Percentiles rank a stretch among this genome's conserved stretches.
phyloP scores from a whole-genome alignment of 345 rosid genomes.

The Pugionium cornutum region DNA sequence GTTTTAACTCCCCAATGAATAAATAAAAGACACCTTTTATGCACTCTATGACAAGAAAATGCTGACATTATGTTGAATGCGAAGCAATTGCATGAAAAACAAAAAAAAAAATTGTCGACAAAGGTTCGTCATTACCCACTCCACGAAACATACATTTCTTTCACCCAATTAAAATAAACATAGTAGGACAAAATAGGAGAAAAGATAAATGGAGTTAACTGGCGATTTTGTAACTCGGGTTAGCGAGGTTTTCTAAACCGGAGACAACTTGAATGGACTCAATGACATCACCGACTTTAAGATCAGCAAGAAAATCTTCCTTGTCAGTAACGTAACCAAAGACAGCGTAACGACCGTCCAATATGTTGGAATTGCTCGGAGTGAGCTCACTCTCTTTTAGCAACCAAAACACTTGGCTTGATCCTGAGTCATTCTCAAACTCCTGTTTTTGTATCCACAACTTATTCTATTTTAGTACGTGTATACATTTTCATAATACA shows the following conservation, averaged over 20 bases:
- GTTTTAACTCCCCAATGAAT: no score
- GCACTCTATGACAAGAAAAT: no score
- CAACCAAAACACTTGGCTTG: slow-evolving; percentile 96
- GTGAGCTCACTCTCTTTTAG: slow-evolving; percentile 97
- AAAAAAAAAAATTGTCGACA: no score
- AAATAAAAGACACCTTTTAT: no score
- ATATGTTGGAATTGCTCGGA: slow-evolving; percentile 90
- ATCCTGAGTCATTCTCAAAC: slow-evolving; percentile 88
- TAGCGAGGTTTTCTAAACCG: slow-evolving; percentile 83
- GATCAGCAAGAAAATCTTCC: slow-evolving; percentile 84
- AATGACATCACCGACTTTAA: slow-evolving; percentile 93
- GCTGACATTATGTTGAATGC: no score
- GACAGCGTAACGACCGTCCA: slow-evolving; percentile 97
- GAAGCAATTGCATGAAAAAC: no score
- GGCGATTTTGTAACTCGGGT: slow-evolving; percentile 95
- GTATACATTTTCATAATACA: not conserved
- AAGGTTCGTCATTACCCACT: no score
- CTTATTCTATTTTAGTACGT: no score
- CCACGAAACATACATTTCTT: not conserved
- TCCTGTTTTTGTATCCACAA: slow-evolving; percentile 51
- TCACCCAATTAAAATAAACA: slow-evolving; percentile 6
- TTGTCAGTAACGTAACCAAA: slow-evolving; percentile 90
- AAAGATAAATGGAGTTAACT: slow-evolving; percentile 45
- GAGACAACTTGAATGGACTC: slow-evolving; percentile 90
- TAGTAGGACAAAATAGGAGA: slow-evolving; percentile 10